Percentiles rank a stretch among this genome's conserved stretches.
Evolutionary conservation across 2,329 filamentous ascomycete species (phyloP).

Genomic region (Fusarium sambucinum): DNA sequence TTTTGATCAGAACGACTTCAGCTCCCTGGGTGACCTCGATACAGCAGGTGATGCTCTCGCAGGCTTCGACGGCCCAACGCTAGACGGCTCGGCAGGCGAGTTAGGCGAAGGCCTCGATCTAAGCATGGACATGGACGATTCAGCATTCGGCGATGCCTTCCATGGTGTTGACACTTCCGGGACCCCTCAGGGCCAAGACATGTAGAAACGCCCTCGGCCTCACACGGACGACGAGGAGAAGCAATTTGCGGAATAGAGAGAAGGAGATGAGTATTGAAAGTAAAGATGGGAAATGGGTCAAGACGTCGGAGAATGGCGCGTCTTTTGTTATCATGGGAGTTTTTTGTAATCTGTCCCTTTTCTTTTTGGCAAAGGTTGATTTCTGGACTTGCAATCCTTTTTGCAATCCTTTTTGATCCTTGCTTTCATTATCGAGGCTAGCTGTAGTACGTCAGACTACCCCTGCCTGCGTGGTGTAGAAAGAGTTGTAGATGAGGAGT

Average conservation of each 20-base stretch:
- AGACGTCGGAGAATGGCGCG: constrained; percentile 48
- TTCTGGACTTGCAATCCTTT: constrained; percentile 26
- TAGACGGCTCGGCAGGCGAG: constrained; percentile 59
- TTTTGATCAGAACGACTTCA: constrained; percentile 71
- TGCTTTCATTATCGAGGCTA: constrained; percentile 8
- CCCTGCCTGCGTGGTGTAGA: constrained; percentile 2
- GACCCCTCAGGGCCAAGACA: constrained; percentile 54
- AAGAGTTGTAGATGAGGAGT: constrained; percentile 22
- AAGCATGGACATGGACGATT: constrained; percentile 79
- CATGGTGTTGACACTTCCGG: constrained; percentile 67
- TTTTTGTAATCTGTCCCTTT: constrained; percentile 17
- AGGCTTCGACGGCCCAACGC: constrained; percentile 71
- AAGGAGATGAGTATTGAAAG: not conserved
- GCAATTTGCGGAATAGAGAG: constrained; percentile 12
- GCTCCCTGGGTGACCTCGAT: constrained; percentile 73
- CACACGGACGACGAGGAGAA: not conserved
- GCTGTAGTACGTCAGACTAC: constrained; percentile 12
- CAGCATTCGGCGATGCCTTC: constrained; percentile 86
- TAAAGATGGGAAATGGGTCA: constrained; percentile 25
- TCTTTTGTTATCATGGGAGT: constrained; percentile 29
- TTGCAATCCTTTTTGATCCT: constrained; percentile 32
- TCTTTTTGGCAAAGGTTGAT: constrained; percentile 16
- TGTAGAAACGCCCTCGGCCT: constrained; percentile 43
- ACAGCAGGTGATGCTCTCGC: constrained; percentile 78
- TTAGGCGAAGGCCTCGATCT: constrained; percentile 69